These are phyloP conservation scores for Phytopythium helicoides DNA, from an alignment of 352 stramenopile genomes.

Conservation along the genomic window DNA sequence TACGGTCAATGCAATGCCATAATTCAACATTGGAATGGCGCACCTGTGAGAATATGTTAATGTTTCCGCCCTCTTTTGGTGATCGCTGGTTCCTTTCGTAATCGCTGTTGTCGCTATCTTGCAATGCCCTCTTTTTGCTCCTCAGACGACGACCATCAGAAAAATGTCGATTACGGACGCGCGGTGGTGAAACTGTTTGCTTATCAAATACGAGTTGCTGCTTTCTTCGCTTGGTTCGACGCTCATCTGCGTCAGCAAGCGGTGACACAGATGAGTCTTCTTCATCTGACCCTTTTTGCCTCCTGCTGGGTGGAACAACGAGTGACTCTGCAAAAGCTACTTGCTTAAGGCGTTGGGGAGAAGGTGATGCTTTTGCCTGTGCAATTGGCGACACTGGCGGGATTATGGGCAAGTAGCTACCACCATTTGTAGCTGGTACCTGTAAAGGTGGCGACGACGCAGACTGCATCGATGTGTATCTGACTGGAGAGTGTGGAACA, in stretches of 20 bases:
- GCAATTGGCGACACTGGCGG: conserved; percentile 56
- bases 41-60: conserved; percentile 17
- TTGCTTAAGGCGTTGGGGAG: conserved; percentile 22
- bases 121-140: background rate
- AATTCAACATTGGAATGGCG: background rate
- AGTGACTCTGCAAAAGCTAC: conserved; percentile 21
- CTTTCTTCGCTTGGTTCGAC: conserved; percentile 3
- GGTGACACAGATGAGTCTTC: background rate
- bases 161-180: conserved; percentile 34
- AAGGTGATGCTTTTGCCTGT: conserved; percentile 26
- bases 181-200: conserved; percentile 29
- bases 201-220: conserved; percentile 16
- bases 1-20: background rate
- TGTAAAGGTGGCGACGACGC: background rate
- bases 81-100: conserved; percentile 13
- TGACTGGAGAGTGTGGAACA: conserved; percentile 24
- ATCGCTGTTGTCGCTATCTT: background rate
- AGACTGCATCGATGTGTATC: conserved; percentile 1
- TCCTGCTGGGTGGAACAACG: background rate
- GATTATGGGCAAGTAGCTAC: conserved; percentile 24
- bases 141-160: too few relatives aligned
- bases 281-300: background rate
- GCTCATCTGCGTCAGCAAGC: background rate
- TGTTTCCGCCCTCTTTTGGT: conserved; percentile 8
- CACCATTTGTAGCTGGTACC: background rate